Percentiles rank a stretch among this genome's conserved stretches.
phyloP scores from a whole-genome alignment of 1,284 basidiomycete genomes.

The Cutaneotrichosporon sp. region DNA sequence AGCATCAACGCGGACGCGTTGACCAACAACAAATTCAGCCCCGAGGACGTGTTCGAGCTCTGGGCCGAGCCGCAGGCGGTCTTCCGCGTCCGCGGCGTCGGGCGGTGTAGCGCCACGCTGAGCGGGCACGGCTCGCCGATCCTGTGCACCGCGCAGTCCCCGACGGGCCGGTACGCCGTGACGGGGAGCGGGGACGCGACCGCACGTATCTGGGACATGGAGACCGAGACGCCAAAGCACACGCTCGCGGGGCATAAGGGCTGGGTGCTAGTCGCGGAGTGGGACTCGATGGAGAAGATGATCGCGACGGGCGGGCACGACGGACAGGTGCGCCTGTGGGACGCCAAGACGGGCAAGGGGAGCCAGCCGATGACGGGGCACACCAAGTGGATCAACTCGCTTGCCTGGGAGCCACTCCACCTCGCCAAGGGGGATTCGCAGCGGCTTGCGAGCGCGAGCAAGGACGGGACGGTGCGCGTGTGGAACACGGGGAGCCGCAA shows the following conservation, averaged over 20 bases:
- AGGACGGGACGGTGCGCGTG: constrained; percentile 91
- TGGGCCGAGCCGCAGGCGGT: constrained; percentile 94
- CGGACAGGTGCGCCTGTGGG: constrained; percentile 86
- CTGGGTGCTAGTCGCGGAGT: constrained; percentile 96
- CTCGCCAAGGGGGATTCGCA: constrained; percentile 68
- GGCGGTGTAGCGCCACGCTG: constrained; percentile 87
- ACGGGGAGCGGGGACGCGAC: constrained; percentile 96
- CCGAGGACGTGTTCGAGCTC: constrained; percentile 83
- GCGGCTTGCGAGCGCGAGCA: constrained; percentile 91
- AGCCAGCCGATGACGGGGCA: constrained; percentile 88
- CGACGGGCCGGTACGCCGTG: constrained; percentile 84
- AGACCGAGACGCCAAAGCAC: constrained; percentile 89
- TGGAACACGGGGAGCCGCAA: constrained; percentile 78
- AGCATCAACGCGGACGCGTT: constrained; percentile 80
- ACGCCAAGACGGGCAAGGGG: constrained; percentile 81
- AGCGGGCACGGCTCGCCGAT: constrained; percentile 90
- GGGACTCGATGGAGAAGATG: constrained; percentile 88
- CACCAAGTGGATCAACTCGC: constrained; percentile 94
- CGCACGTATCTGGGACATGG: constrained; percentile 90
- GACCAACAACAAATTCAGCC: constrained; percentile 60
- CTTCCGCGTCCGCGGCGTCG: constrained; percentile 90
- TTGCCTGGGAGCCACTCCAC: constrained; percentile 96
- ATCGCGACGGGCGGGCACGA: constrained; percentile 91
- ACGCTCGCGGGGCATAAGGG: constrained; percentile 85
- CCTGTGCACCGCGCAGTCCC: constrained; percentile 91